Conservation (phyloP, 768 basidiomycete species). For the Phanerodontia chrysosporium region DNA sequence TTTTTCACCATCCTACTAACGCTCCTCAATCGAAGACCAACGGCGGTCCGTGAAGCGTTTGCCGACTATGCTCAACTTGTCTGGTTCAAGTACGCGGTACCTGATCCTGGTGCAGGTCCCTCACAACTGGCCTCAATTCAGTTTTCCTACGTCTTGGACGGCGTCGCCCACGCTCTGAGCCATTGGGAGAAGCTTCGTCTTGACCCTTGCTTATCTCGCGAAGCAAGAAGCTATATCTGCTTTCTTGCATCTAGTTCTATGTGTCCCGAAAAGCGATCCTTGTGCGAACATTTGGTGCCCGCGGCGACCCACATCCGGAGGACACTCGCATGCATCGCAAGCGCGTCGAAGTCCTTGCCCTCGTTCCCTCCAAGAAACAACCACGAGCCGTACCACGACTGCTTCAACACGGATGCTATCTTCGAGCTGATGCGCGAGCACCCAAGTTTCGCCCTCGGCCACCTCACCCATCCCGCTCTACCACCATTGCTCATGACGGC, state of each 20-base stretch:
- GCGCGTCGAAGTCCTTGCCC: neutral
- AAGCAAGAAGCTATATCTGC: neutral
- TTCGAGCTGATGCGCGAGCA: neutral
- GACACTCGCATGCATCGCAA: neutral
- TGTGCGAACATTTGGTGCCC: too few species aligned
- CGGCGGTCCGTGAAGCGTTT: neutral
- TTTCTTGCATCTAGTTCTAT: neutral
- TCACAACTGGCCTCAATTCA: neutral
- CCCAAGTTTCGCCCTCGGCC: neutral
- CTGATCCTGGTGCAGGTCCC: too few species aligned
- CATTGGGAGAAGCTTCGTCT: neutral
- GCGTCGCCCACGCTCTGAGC: neutral
- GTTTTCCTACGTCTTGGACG: neutral
- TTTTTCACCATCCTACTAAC: neutral
- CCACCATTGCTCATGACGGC: neutral
- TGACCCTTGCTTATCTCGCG: neutral
- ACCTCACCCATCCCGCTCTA: neutral
- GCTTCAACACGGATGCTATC: neutral
- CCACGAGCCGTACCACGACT: neutral
- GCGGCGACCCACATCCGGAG: too few species aligned
- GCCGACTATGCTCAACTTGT: neutral
- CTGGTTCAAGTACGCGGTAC: conserved; percentile 5
- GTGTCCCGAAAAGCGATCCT: too few species aligned
- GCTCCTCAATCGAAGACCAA: neutral
- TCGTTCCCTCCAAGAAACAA: neutral